Evolutionary conservation across 2,329 filamentous ascomycete genomes (phyloP).

Genomic region (Thyridium curvatum): DNA sequence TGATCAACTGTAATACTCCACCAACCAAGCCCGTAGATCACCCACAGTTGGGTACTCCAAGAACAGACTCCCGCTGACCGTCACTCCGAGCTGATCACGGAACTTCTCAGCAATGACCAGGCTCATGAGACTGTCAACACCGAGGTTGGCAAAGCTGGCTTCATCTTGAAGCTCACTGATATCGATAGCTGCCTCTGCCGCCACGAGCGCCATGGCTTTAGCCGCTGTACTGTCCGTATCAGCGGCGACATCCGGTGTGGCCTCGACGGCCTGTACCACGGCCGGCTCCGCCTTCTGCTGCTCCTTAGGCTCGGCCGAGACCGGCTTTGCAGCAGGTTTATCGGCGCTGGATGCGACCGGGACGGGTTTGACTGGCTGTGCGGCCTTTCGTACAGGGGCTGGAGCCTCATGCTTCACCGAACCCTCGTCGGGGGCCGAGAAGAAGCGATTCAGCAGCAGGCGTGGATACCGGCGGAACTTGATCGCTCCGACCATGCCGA

Average conservation of each 20-base stretch:
- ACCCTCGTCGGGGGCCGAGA: conserved; percentile 23
- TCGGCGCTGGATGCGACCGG: not conserved
- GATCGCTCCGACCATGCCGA: conserved; percentile 23
- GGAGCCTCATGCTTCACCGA: conserved; percentile 1
- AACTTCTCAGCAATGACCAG: conserved; percentile 26
- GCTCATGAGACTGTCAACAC: conserved; percentile 29
- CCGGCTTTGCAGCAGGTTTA: conserved; percentile 1
- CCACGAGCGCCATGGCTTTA: conserved; percentile 49
- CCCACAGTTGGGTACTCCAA: too few species aligned
- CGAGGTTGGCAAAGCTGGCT: conserved; percentile 23
- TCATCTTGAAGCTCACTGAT: conserved; percentile 33
- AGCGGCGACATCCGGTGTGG: not conserved
- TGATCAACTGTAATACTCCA: too few species aligned
- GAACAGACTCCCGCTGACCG: too few species aligned
- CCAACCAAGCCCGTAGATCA: too few species aligned
- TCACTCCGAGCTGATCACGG: too few species aligned
- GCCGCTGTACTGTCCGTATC: conserved; percentile 26
- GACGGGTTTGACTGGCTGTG: not conserved
- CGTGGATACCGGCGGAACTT: conserved; percentile 29
- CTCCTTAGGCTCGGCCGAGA: not conserved
- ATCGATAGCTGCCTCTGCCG: too few species aligned
- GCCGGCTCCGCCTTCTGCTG: not conserved
- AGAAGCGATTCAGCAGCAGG: conserved; percentile 30
- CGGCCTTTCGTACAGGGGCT: not conserved
- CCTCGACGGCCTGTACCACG: not conserved